Percentiles rank a stretch among this genome's conserved stretches.
Evolutionary conservation across 1,139 yeast species (phyloP).

Genomic region (Neolecta irregularis): DNA sequence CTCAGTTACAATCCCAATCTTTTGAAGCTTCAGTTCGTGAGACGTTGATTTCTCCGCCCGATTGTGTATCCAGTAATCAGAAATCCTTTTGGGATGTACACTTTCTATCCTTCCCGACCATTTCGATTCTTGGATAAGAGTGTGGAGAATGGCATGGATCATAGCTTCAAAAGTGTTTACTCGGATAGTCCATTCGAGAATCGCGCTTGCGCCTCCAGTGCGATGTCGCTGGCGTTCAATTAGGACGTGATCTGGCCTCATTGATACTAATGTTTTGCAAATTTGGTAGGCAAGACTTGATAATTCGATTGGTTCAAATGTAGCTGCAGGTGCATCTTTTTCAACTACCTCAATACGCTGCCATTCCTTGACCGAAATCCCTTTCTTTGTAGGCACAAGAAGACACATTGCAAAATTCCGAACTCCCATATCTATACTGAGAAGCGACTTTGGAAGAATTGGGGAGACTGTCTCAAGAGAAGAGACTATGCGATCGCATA

Average conservation of each 20-base stretch:
- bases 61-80: neutral
- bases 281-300: constrained; percentile 1
- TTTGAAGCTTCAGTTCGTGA: neutral
- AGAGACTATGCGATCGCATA: no score
- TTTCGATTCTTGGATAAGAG: constrained; percentile 2
- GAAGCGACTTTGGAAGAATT: no score
- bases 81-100: constrained; percentile 1
- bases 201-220: neutral
- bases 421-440: constrained; percentile 2
- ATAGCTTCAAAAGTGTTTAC: constrained; percentile 6
- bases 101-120: constrained; percentile 2
- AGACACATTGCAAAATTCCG: constrained; percentile 4
- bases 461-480: no score
- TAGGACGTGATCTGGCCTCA: constrained; percentile 5
- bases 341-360: neutral
- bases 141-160: constrained; percentile 5
- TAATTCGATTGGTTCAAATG: neutral
- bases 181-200: constrained; percentile 9
- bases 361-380: neutral
- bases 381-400: neutral
- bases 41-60: neutral
- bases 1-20: neutral
- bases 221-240: constrained; percentile 8
- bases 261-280: neutral
- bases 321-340: no score